Percentiles rank a stretch among this genome's conserved stretches.
Evolutionary conservation across 2,329 filamentous ascomycete genomes (phyloP).

Genomic region (Aureobasidium sp.): DNA sequence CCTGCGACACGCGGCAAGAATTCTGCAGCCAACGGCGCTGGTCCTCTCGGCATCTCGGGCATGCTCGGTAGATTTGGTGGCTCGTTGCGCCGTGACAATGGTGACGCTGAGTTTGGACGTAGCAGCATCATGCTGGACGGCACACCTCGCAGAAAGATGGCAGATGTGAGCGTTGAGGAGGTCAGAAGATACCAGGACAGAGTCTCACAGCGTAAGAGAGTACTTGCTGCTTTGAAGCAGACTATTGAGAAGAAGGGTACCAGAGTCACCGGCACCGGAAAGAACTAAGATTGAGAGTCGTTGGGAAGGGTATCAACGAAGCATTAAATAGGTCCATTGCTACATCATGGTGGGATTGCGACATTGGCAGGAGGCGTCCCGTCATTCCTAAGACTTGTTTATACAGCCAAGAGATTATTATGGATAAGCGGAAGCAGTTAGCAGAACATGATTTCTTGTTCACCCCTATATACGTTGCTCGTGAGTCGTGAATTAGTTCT

Average conservation of each 20-base stretch:
- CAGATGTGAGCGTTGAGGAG: conserved; percentile 35
- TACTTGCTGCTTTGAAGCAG: conserved; percentile 33
- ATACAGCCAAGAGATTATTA: neutral
- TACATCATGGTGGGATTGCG: neutral
- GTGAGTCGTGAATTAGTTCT: neutral
- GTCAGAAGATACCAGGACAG: conserved; percentile 32
- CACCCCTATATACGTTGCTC: neutral
- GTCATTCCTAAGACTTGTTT: neutral
- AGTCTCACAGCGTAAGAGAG: conserved; percentile 31
- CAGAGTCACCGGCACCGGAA: conserved; percentile 10
- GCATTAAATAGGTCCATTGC: neutral
- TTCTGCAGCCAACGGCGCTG: conserved; percentile 23
- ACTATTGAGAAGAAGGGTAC: conserved; percentile 19
- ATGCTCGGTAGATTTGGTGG: conserved; percentile 25
- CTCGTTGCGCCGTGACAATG: conserved; percentile 21
- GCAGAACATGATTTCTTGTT: neutral
- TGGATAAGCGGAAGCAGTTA: neutral
- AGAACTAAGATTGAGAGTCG: neutral
- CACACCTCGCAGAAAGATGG: conserved; percentile 31
- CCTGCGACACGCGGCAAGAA: conserved; percentile 26
- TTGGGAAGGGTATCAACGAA: neutral
- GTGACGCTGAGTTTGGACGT: conserved; percentile 12
- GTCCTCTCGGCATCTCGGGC: conserved; percentile 30
- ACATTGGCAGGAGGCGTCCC: neutral
- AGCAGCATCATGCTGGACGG: conserved; percentile 21